These are phyloP conservation scores for Sungouiella thailandica DNA, from an alignment of 805 yeast genomes.

Conservation along the genomic window DNA sequence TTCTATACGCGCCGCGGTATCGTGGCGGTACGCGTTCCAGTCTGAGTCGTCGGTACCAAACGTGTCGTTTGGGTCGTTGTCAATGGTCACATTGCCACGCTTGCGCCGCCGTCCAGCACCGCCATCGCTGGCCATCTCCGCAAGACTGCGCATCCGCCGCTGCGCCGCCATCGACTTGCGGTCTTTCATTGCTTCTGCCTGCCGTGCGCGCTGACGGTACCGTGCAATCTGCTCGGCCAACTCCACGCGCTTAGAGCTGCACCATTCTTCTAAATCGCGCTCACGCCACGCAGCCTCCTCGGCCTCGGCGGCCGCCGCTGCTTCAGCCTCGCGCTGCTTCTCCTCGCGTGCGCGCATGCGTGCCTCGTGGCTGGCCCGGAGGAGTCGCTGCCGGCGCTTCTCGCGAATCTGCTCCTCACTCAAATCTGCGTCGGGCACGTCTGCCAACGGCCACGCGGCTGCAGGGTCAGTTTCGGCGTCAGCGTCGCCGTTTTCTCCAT, in stretches of 20 bases:
- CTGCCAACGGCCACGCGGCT: slow-evolving; percentile 65
- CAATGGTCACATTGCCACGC: slow-evolving; percentile 56
- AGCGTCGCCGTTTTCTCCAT: slow-evolving; percentile 51
- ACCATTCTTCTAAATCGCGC: slow-evolving; percentile 74
- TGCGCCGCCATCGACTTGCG: slow-evolving; percentile 91
- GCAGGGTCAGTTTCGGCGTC: slow-evolving; percentile 41
- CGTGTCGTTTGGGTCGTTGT: slow-evolving; percentile 88
- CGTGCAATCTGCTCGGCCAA: slow-evolving; percentile 55
- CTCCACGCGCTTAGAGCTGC: slow-evolving; percentile 58
- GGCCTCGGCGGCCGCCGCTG: slow-evolving; percentile 52
- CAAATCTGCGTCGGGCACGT: slow-evolving; percentile 79
- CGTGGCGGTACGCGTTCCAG: slow-evolving; percentile 87
- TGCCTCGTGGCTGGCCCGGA: slow-evolving; percentile 87
- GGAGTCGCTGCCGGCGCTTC: slow-evolving; percentile 75
- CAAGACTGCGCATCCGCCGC: slow-evolving; percentile 84
- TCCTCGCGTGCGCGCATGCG: slow-evolving; percentile 77
- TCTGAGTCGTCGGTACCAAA: slow-evolving; percentile 96
- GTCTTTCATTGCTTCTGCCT: slow-evolving; percentile 75
- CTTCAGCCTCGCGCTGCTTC: slow-evolving; percentile 60
- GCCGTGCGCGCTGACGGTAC: slow-evolving; percentile 62
- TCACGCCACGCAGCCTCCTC: slow-evolving; percentile 78
- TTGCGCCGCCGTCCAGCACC: slow-evolving; percentile 43
- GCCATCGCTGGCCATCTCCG: slow-evolving; percentile 75
- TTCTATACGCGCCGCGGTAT: slow-evolving; percentile 68
- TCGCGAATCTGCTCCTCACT: slow-evolving; percentile 78